Evolutionary conservation across 768 basidiomycete species (phyloP).

Genomic region (Amanita rimosa): DNA sequence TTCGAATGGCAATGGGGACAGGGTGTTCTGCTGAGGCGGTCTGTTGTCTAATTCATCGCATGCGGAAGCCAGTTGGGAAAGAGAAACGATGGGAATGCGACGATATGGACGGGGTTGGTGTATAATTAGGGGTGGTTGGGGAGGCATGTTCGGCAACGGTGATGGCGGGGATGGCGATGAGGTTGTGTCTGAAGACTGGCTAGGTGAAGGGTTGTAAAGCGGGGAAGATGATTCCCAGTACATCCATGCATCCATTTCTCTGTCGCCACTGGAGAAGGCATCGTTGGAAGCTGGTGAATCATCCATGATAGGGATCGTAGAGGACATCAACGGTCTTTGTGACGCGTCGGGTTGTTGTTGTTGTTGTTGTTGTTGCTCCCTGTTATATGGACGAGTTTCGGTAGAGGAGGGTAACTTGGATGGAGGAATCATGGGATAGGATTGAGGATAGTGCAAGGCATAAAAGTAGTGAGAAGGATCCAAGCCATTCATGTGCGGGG

Average conservation of each 20-base stretch:
- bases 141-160: slow-evolving; percentile 13
- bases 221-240: neutral
- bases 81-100: slow-evolving; percentile 31
- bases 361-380: neutral
- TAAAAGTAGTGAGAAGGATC: neutral
- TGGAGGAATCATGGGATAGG: too few species aligned
- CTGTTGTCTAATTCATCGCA: slow-evolving; percentile 17
- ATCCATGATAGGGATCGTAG: neutral
- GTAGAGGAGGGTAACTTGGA: slow-evolving; percentile 3
- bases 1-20: slow-evolving; percentile 8
- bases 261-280: neutral
- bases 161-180: slow-evolving; percentile 6
- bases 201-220: slow-evolving; percentile 9
- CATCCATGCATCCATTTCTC: neutral
- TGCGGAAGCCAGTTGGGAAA: slow-evolving; percentile 28
- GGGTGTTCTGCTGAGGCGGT: neutral
- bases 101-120: slow-evolving; percentile 36
- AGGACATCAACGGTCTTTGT: neutral
- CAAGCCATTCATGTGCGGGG: neutral
- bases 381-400: neutral
- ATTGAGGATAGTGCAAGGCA: too few species aligned
- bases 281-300: neutral
- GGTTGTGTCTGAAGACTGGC: slow-evolving; percentile 7
- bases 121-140: slow-evolving; percentile 20
- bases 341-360: neutral